Base-by-base conservation (phyloP, 768 basidiomycete species). In the Tremella mesenterica region DNA sequence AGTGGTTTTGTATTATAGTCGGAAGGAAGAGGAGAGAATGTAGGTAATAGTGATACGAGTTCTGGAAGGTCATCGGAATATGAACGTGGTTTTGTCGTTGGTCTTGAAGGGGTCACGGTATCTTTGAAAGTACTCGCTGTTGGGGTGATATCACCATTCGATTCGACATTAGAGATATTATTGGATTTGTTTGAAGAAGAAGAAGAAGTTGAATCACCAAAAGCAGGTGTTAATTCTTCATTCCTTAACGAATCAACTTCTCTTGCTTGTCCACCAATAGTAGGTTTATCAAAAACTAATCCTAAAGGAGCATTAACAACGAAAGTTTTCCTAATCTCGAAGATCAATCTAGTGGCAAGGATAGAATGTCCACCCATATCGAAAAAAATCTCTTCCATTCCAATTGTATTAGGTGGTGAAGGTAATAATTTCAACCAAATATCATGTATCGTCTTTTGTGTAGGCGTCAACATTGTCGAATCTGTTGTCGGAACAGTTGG, bases 361-460 rank as follows among this genome's bases (percentile, higher is more conserved):
- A 99, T 96, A 14, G 95, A 97, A 75, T 99, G 95, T 6, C 95
- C 95, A 44, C 95, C 95, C 38, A 97, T 80, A 70, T 99, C 93
- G 75, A 96, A 97, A 81, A 99, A 99, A 71, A 82, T 88, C 66
- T 97, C 93, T 70, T 96, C 85, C 9, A 86, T 71, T 4, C 90
- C 86, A 44, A 99, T 82, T 1, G 84, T 80, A 7, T 80, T 77
- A 0, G 88, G 83, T 4, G 87, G 78, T 48, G 82, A 84, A 18
- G 89, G 87, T 14, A 99, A 79, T 39, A 97, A 80, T 47, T 71
- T 77, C 1, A 81, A 70, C 92, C 93, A 99, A 62, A 99, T 84
- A n/a, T 77, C 78, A 60, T 83, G 83, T 70, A 99, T 81, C 2
- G 80, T 83, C 63, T 83, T 77, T 74, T 92, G 87, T 0, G 89